A percentile compares a stretch with the other conserved stretches of the same genome.
Evolutionary conservation across 129 eudicot genomes (phyloP).

Genomic region (Saposhnikovia divaricata): DNA sequence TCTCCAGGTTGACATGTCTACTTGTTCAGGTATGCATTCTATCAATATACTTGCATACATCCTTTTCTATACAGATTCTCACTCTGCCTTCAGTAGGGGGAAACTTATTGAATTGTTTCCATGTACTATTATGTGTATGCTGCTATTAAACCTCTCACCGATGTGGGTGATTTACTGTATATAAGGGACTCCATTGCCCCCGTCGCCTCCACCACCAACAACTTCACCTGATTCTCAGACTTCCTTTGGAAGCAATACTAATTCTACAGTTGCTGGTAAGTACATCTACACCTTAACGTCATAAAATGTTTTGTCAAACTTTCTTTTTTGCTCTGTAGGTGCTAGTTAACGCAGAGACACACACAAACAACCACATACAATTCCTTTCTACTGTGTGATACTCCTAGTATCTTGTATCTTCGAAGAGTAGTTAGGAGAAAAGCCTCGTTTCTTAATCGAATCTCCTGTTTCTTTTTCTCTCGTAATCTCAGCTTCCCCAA

Average conservation of each 20-base stretch:
- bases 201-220: slow-evolving; percentile 19
- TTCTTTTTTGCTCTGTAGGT: too few species aligned
- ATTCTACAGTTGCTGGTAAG: slow-evolving; percentile 30
- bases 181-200: slow-evolving; percentile 15
- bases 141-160: background rate
- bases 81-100: background rate
- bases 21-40: slow-evolving; percentile 23
- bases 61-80: background rate
- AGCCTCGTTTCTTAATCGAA: background rate
- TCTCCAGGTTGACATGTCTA: slow-evolving; percentile 20
- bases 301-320: too few species aligned
- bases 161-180: background rate
- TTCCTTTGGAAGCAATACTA: slow-evolving; percentile 20
- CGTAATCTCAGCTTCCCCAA: slow-evolving; percentile 31
- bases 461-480: background rate
- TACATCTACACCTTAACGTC: background rate
- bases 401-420: background rate
- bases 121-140: background rate
- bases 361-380: background rate
- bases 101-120: background rate
- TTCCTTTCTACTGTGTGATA: background rate
- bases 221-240: slow-evolving; percentile 27
- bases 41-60: background rate
- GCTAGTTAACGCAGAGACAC: too few species aligned
- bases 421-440: background rate